Percentiles rank a stretch among this genome's conserved stretches.
These are phyloP conservation scores for Globisporangium echinulatum DNA, from an alignment of 352 stramenopile genomes.

Conservation along the genomic window DNA sequence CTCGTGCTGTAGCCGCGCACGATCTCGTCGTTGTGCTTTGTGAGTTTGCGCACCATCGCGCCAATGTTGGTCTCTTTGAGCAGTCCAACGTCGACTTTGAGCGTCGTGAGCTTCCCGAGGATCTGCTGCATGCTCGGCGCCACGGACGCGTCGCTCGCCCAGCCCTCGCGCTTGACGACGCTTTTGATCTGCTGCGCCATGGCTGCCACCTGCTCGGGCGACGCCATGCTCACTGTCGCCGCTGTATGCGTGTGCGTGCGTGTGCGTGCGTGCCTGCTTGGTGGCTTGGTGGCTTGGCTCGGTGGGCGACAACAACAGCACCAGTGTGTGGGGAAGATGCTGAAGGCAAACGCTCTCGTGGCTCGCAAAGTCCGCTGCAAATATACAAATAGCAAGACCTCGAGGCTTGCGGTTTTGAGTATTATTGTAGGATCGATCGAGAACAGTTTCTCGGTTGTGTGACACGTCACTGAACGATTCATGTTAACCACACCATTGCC, in stretches of 20 bases:
- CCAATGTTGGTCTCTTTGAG: slow-evolving; percentile 76
- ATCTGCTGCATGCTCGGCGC: slow-evolving; percentile 60
- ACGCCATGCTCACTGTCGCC: background rate
- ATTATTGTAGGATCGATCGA: background rate
- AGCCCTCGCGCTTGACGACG: slow-evolving; percentile 54
- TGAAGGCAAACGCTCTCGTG: background rate
- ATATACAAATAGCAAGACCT: background rate
- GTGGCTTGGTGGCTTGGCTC: background rate
- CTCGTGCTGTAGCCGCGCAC: slow-evolving; percentile 72
- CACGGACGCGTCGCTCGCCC: slow-evolving; percentile 51
- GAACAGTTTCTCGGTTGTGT: no score
- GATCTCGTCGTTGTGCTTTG: slow-evolving; percentile 80
- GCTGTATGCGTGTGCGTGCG: background rate
- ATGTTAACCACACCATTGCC: background rate
- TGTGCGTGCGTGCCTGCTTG: background rate
- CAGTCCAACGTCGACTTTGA: slow-evolving; percentile 70
- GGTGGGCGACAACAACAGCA: background rate
- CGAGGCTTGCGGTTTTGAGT: background rate
- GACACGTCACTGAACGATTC: no score
- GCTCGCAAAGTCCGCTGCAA: background rate
- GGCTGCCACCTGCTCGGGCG: slow-evolving; percentile 38
- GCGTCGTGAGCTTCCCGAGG: slow-evolving; percentile 65
- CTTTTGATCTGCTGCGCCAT: slow-evolving; percentile 73
- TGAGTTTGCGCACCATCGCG: slow-evolving; percentile 77
- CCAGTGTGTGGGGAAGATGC: background rate